These are phyloP conservation scores for Harringtonia aguacate DNA, from an alignment of 2,329 filamentous ascomycete species.

Conservation along the genomic window DNA sequence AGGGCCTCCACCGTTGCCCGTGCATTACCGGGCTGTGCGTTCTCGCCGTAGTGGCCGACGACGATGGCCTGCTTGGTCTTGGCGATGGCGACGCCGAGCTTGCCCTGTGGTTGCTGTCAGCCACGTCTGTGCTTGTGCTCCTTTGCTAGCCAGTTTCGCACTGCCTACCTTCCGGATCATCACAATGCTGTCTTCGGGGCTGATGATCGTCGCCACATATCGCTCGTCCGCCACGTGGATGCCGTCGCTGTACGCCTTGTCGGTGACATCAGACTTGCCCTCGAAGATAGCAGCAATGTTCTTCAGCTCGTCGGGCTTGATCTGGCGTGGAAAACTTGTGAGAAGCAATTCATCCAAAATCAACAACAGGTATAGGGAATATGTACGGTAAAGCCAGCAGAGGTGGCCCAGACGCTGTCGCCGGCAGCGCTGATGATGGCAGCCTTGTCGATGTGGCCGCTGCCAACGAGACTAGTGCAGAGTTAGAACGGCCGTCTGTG, in stretches of 20 bases:
- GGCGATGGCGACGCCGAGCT: slow-evolving; percentile 68
- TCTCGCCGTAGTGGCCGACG: slow-evolving; percentile 75
- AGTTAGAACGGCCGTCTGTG: slow-evolving; percentile 1
- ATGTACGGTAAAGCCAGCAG: slow-evolving; percentile 60
- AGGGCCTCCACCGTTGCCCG: slow-evolving; percentile 72
- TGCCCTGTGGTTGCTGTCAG: slow-evolving; percentile 42
- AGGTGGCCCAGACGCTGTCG: slow-evolving; percentile 69
- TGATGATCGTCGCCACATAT: slow-evolving; percentile 63
- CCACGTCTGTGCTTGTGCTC: neutral
- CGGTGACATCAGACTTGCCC: slow-evolving; percentile 35
- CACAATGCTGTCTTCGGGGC: slow-evolving; percentile 40
- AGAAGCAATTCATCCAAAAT: neutral
- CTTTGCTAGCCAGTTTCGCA: too few species aligned
- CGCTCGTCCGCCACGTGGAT: slow-evolving; percentile 66
- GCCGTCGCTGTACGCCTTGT: slow-evolving; percentile 61
- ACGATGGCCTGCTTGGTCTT: slow-evolving; percentile 87
- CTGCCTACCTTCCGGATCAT: slow-evolving; percentile 9
- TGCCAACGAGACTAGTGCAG: slow-evolving; percentile 60
- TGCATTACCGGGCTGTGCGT: slow-evolving; percentile 61
- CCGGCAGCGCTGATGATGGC: slow-evolving; percentile 75
- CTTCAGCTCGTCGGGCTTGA: slow-evolving; percentile 51
- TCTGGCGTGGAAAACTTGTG: slow-evolving; percentile 19
- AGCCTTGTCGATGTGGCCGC: slow-evolving; percentile 70
- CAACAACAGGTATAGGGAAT: slow-evolving; percentile 15
- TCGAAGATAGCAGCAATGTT: slow-evolving; percentile 41